phyloP scores from a whole-genome alignment of 2,329 filamentous ascomycete species.

The Fusarium tupiense region DNA sequence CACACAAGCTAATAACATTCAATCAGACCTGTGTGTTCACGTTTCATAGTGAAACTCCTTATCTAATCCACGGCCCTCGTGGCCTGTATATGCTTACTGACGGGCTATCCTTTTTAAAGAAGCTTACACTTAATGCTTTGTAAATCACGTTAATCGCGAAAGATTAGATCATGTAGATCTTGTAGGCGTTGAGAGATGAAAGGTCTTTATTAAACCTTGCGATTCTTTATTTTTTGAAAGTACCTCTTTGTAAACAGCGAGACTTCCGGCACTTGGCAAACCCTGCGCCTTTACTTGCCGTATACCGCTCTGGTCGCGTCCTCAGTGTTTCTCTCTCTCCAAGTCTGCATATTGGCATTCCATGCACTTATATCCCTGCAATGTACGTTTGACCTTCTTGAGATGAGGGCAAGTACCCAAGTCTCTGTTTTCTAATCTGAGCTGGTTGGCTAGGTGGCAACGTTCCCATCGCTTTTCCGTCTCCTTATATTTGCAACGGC shows the following conservation, averaged over 20 bases:
- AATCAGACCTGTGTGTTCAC: rapidly evolving
- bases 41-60: not conserved
- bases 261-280: rapidly evolving
- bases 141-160: too few species aligned
- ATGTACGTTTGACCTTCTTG: rapidly evolving
- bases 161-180: not conserved
- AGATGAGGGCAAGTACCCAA: not conserved
- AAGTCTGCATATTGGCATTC: too few species aligned
- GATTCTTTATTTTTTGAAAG: rapidly evolving
- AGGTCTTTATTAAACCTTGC: rapidly evolving
- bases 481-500: rapidly evolving
- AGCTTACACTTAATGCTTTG: not conserved
- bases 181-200: rapidly evolving
- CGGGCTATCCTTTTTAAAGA: too few species aligned
- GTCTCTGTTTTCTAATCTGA: not conserved
- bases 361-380: not conserved
- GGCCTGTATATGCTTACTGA: not conserved
- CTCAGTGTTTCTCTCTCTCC: rapidly evolving
- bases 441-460: rapidly evolving
- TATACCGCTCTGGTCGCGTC: rapidly evolving
- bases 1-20: rapidly evolving
- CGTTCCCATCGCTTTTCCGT: not conserved
- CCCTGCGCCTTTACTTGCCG: rapidly evolving
- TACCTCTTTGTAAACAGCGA: too few species aligned
- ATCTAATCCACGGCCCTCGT: rapidly evolving